Evolutionary conservation across 495 filamentous ascomycete species (phyloP).

Genomic region (Penicillium bovifimosum): DNA sequence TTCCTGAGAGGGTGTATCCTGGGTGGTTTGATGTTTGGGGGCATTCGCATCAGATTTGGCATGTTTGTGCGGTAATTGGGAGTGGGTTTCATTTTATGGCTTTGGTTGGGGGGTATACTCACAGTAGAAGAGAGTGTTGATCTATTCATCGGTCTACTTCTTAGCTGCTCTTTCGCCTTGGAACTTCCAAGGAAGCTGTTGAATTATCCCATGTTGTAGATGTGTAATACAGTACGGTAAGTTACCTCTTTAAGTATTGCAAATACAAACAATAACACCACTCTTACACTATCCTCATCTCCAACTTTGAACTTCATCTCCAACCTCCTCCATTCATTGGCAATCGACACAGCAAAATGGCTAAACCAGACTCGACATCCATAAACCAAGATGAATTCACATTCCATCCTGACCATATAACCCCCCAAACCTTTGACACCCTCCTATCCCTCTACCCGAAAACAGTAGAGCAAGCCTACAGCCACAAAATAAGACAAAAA

Average conservation of each 20-base stretch:
- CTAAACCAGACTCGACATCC: too few relatives aligned
- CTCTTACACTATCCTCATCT: too few relatives aligned
- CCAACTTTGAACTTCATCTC: too few relatives aligned
- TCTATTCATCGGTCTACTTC: too few relatives aligned
- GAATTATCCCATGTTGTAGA: too few relatives aligned
- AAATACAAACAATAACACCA: too few relatives aligned
- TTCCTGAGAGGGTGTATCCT: slow-evolving; percentile 11
- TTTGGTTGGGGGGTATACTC: slow-evolving; percentile 1
- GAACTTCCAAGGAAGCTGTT: too few relatives aligned
- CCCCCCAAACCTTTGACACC: slow-evolving; percentile 24
- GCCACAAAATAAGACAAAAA: slow-evolving; percentile 19
- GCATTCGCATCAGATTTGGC: slow-evolving; percentile 16
- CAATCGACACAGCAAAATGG: too few relatives aligned
- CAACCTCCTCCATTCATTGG: too few relatives aligned
- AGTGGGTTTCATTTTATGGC: slow-evolving; percentile 7
- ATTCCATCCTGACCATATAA: slow-evolving; percentile 29
- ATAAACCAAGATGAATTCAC: neutral
- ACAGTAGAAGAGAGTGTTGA: neutral
- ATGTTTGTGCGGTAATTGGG: slow-evolving; percentile 9
- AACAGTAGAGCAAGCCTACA: slow-evolving; percentile 26
- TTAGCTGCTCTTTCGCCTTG: too few relatives aligned
- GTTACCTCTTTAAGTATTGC: too few relatives aligned
- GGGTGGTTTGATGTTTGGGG: slow-evolving; percentile 13
- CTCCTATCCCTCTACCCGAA: slow-evolving; percentile 29
- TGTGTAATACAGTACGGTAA: too few relatives aligned